These are phyloP conservation scores for Podila clonocystis DNA, from an alignment of 192 early-diverging fungal species.

Conservation along the genomic window DNA sequence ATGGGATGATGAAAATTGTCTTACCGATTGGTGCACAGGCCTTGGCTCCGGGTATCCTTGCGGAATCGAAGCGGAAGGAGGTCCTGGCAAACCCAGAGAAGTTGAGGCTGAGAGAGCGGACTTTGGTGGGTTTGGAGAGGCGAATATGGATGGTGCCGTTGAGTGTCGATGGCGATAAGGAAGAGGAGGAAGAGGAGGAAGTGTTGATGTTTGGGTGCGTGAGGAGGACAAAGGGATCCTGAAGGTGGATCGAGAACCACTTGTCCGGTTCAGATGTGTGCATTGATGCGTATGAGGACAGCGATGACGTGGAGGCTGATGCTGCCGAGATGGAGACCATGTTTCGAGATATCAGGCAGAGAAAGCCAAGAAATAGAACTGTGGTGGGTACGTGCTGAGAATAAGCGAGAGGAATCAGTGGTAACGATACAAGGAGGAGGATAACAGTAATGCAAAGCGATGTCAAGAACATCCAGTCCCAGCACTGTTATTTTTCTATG, in stretches of 20 bases:
- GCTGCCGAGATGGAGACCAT: background rate
- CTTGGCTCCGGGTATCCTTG: constrained; percentile 24
- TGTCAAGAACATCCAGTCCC: too few species aligned
- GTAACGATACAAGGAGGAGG: too few species aligned
- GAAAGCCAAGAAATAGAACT: too few species aligned
- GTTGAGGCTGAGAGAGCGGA: constrained; percentile 21
- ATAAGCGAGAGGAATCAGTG: background rate
- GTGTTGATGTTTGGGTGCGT: background rate
- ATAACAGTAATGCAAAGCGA: too few species aligned
- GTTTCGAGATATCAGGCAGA: background rate
- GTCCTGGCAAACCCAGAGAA: constrained; percentile 31
- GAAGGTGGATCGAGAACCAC: background rate
- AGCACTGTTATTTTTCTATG: too few species aligned
- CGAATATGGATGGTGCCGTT: constrained; percentile 24
- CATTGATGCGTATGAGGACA: background rate
- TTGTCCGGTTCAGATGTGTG: background rate
- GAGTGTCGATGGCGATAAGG: background rate
- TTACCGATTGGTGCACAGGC: constrained; percentile 12
- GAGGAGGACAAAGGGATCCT: constrained; percentile 1
- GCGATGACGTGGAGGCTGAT: background rate
- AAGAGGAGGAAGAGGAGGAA: background rate
- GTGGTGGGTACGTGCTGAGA: background rate
- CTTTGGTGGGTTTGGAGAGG: constrained; percentile 40
- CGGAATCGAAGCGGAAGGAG: constrained; percentile 22
- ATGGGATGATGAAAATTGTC: background rate